Base-by-base conservation (phyloP, 805 yeast genomes). In the Myxozyma monticola region DNA sequence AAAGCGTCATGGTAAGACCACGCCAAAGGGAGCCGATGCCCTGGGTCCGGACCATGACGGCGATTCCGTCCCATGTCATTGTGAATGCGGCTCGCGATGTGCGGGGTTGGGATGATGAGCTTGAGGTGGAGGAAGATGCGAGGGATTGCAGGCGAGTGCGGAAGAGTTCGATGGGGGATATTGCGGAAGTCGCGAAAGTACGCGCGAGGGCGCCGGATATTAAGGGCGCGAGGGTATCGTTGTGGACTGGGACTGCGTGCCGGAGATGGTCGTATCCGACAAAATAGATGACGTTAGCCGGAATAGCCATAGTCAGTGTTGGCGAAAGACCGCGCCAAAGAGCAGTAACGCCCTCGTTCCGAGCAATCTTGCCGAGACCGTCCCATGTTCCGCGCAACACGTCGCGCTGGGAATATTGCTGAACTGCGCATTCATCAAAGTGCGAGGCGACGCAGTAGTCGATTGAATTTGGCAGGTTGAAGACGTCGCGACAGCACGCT, bases 281-380 rank as follows among this genome's bases (percentile, higher is more conserved):
- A 70, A 88, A 93, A 67, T 93, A 93, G 4, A 93, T 90, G 53
- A 93, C 85, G 60, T 91, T 93, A 0, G 96, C 78, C 1, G 99
- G 99, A 1, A 90, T 76, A 0, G 96, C 88, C 95, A 93, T 93
- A 14, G 64, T 37, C 17, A 93, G 69, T 0, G 95, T 88, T 26
- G 91, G 66, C 0, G 91, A 79, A 7, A 93, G 74, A 0, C 99
- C 99, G 46, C 98, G 73, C 91, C 96, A 93, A 15, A 93, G 71
- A 0, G 96, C 83, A 1, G 74, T 42, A 0, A 80, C 24, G 0
- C 99, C 99, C 68, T 93, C 99, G 22, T 77, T 72, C 26, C 74
- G 68, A 2, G 81, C 76, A 37, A 91, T 89, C 37, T 78, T 76
- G 1, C 70, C 57, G 57, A 91, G 74, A 0, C 96, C 93, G 34